Conservation (phyloP, 345 rosid species). For the Xanthoceras sorbifolium region DNA sequence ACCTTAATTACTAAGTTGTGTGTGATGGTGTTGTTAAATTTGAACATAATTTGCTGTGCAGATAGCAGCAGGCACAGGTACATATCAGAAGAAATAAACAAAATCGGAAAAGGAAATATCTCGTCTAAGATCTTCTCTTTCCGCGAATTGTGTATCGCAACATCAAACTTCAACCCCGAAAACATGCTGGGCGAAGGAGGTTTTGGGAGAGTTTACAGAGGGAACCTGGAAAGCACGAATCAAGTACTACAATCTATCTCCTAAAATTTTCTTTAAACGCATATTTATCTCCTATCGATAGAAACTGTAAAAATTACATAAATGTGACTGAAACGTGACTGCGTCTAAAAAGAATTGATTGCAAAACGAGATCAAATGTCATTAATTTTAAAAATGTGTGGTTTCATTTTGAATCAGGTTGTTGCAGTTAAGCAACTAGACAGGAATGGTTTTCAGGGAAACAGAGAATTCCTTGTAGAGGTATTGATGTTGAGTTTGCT, state of each 20-base stretch:
- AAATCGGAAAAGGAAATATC: slow-evolving; percentile 70
- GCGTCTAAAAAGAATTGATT: too few relatives aligned
- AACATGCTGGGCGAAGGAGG: slow-evolving; percentile 92
- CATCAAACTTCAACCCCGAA: slow-evolving; percentile 65
- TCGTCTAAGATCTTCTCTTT: slow-evolving; percentile 59
- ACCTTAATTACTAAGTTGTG: background rate
- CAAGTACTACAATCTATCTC: slow-evolving; percentile 38
- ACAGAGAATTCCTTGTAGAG: slow-evolving; percentile 79
- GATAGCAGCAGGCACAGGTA: slow-evolving; percentile 76
- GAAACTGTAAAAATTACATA: background rate
- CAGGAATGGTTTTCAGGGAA: slow-evolving; percentile 84
- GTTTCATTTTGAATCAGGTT: slow-evolving; percentile 33
- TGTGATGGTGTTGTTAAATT: background rate
- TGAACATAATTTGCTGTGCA: slow-evolving; percentile 21
- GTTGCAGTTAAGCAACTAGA: slow-evolving; percentile 85
- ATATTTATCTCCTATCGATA: background rate
- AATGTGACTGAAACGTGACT: background rate
- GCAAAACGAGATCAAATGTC: too few relatives aligned
- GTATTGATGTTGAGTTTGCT: slow-evolving; percentile 74
- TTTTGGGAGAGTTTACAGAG: slow-evolving; percentile 92
- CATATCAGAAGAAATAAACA: slow-evolving; percentile 60
- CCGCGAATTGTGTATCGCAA: slow-evolving; percentile 63
- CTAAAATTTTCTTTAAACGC: too few relatives aligned
- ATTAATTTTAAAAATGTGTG: slow-evolving; percentile 10
- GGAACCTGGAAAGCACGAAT: slow-evolving; percentile 44